Evolutionary conservation across 2,329 filamentous ascomycete species (phyloP).

Genomic region (Exophiala sideris): DNA sequence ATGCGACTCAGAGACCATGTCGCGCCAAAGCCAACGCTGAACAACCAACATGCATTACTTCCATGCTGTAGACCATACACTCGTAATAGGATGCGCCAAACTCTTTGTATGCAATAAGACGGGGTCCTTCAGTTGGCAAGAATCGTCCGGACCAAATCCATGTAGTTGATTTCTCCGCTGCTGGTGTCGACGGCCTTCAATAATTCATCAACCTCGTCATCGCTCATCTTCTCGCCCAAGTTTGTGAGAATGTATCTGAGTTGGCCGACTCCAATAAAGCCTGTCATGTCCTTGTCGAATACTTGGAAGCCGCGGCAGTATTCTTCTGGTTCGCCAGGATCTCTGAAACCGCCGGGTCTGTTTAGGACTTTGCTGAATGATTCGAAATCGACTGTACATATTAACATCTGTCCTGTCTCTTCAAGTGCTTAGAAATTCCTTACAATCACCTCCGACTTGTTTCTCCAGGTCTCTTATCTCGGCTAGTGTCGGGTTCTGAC

Average conservation of each 20-base stretch:
- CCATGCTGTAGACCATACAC: constrained; percentile 18
- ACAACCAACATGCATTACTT: constrained; percentile 8
- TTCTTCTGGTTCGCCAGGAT: constrained; percentile 94
- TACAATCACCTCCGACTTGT: constrained; percentile 85
- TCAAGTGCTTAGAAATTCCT: constrained; percentile 36
- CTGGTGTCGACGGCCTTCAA: constrained; percentile 97
- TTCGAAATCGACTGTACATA: constrained; percentile 82
- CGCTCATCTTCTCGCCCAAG: constrained; percentile 97
- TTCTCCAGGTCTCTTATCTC: constrained; percentile 94
- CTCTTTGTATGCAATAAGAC: neutral
- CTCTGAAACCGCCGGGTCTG: constrained; percentile 95
- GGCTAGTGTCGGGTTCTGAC: constrained; percentile 91
- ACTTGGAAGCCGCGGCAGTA: constrained; percentile 99
- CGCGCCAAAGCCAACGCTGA: constrained; percentile 6
- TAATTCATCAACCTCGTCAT: constrained; percentile 97
- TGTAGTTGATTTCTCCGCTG: constrained; percentile 93
- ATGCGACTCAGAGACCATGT: neutral
- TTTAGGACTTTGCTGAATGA: constrained; percentile 96
- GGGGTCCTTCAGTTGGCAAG: constrained; percentile 63
- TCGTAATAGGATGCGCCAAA: constrained; percentile 15
- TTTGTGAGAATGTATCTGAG: constrained; percentile 97
- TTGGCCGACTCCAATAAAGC: constrained; percentile 95
- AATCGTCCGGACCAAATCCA: constrained; percentile 81
- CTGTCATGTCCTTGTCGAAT: constrained; percentile 98
- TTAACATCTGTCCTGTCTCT: constrained; percentile 1